A percentile compares a stretch with the other conserved stretches of the same genome.
These are phyloP conservation scores for Termitomyces sp. DNA, from an alignment of 768 basidiomycete species.

Conservation along the genomic window DNA sequence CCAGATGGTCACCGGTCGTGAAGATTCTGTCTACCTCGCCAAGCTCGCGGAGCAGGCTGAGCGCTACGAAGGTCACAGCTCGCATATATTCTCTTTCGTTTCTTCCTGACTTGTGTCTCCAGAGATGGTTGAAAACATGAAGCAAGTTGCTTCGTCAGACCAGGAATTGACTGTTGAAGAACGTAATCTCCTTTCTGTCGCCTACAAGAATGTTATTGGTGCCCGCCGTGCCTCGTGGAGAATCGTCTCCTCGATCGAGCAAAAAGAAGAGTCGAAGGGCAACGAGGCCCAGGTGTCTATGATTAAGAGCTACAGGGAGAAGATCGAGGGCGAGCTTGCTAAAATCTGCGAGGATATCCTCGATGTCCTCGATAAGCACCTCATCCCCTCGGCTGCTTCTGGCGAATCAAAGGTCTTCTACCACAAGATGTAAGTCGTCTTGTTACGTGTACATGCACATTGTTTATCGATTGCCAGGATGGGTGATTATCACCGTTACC, in stretches of 20 bases:
- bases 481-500: constrained; percentile 99
- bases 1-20: constrained; percentile 82
- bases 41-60: constrained; percentile 99
- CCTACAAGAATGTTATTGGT: constrained; percentile 99
- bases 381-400: constrained; percentile 93
- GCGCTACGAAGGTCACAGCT: constrained; percentile 83
- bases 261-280: constrained; percentile 98
- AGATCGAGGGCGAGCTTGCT: constrained; percentile 94
- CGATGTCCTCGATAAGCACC: constrained; percentile 94
- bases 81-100: constrained; percentile 3
- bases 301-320: constrained; percentile 98
- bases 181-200: constrained; percentile 95
- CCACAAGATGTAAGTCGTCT: constrained; percentile 85
- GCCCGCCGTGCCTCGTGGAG: constrained; percentile 97
- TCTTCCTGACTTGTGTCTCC: constrained; percentile 15
- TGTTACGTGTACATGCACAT: background rate
- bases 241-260: constrained; percentile 97
- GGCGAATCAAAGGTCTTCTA: constrained; percentile 99
- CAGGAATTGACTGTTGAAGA: constrained; percentile 98
- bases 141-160: constrained; percentile 95
- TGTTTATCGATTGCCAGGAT: constrained; percentile 55
- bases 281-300: constrained; percentile 93
- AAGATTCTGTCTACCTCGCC: constrained; percentile 99
- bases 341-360: constrained; percentile 99
- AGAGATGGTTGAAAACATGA: constrained; percentile 99